These are phyloP conservation scores for Marchantia polymorpha DNA, from an alignment of 225 moss, liverwort and hornwort species.

Conservation along the genomic window DNA sequence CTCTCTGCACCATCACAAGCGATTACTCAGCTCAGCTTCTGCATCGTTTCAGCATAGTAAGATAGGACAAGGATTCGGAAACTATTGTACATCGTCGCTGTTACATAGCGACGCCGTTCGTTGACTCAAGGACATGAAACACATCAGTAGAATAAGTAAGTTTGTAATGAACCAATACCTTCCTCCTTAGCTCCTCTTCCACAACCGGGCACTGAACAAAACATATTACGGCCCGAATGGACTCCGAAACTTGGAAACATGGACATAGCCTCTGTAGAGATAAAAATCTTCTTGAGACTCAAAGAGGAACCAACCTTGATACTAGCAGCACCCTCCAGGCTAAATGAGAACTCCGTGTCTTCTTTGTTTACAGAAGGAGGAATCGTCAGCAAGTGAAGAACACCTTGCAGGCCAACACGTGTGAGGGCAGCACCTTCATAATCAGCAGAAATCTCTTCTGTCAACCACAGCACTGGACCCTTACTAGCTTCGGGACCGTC, in stretches of 20 bases:
- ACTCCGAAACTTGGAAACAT: too few relatives aligned
- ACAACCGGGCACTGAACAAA: too few relatives aligned
- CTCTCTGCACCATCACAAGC: slow-evolving; percentile 53
- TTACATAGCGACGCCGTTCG: not conserved
- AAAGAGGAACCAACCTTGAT: slow-evolving; percentile 58
- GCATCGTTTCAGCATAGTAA: not conserved
- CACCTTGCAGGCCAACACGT: slow-evolving; percentile 89
- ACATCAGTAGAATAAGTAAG: not conserved
- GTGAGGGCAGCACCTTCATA: slow-evolving; percentile 71
- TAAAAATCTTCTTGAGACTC: not conserved
- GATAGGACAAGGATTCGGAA: not conserved
- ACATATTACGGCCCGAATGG: too few relatives aligned
- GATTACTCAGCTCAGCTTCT: not conserved
- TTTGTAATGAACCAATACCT: not conserved
- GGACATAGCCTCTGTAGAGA: not conserved
- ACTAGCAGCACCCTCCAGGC: slow-evolving; percentile 68
- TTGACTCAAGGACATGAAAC: not conserved
- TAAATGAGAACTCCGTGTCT: slow-evolving; percentile 87
- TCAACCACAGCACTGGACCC: slow-evolving; percentile 72
- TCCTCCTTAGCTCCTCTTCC: not conserved
- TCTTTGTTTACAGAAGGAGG: slow-evolving; percentile 62
- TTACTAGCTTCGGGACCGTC: slow-evolving; percentile 44
- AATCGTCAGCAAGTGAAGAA: slow-evolving; percentile 69
- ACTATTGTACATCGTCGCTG: not conserved
- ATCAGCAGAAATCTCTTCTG: slow-evolving; percentile 92